Base-by-base conservation (phyloP, 2,329 filamentous ascomycete species). In the Aspergillus fischeri region DNA sequence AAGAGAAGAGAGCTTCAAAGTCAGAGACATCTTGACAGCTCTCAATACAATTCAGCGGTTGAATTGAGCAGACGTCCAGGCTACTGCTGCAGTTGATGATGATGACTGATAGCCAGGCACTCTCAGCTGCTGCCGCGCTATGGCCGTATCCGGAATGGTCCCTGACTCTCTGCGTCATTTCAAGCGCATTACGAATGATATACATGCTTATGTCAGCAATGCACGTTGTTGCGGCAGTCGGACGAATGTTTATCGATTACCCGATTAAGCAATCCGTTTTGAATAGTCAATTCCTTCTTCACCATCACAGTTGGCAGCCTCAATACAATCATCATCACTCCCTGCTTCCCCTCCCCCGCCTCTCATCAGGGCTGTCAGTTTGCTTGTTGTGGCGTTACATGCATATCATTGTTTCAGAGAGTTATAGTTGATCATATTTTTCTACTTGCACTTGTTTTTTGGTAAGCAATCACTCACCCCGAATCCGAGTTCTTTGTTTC, bases 1-100 rank as follows among this genome's bases (percentile, higher is more conserved):
- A 50, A 89, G 77, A 24, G 86, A 87, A 32, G 83, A 83, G 63
- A 89, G 80, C 70, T 89, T 89, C 60, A 89, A 75, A 9, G 85
- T 86, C 60, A 88, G 68, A 60, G 84, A 86, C 84, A 87, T 87
- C 61, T 44, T 63, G 65, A 29, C 44, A 45, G 42, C 21, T 47
- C 44, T 47, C 44, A 25, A 27, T 14, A 21, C 44, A 47, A 17
- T 38, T 27, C 38, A 42, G 14, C 24, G 38, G 32, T 17, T 29
- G 32, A 7, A 28, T 49, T 28, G 25, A 41, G 41, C 20, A 48
- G 27, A 27, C 28, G 32, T 50, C 45, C 49, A 20, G 29, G 10
- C 41, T 24, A 44, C 21, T 21, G 21, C 41, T 25, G 38, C n/a
- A 24, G 35, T 41, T 11, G 42, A 50, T 51, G 45, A 52, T 51